These are phyloP conservation scores for Penicillium pancosmium DNA, from an alignment of 495 filamentous ascomycete genomes.

Conservation along the genomic window DNA sequence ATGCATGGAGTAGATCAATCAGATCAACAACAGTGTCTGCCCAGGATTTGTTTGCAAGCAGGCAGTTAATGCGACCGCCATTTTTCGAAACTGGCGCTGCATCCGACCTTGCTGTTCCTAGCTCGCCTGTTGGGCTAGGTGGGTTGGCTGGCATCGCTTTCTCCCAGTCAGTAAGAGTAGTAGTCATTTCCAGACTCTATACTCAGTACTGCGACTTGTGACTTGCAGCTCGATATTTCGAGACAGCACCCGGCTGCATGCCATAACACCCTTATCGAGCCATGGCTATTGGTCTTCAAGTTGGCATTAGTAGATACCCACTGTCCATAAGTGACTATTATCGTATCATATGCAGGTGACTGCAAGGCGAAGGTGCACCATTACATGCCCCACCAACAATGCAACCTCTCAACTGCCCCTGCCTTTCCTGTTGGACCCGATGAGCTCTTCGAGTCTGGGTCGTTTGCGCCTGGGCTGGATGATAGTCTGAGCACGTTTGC, in stretches of 20 bases:
- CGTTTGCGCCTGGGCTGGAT: not conserved
- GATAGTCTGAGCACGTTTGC: not conserved
- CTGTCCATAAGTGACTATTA: not conserved
- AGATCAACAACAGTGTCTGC: too few species aligned
- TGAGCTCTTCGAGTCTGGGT: not conserved
- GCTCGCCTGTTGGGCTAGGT: too few species aligned
- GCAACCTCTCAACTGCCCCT: not conserved
- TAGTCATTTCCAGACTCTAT: too few species aligned
- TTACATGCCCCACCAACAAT: not conserved
- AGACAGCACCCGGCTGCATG: too few species aligned
- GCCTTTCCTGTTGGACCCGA: not conserved
- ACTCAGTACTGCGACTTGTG: constrained; percentile 23
- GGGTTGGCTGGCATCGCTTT: too few species aligned
- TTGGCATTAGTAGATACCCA: not conserved
- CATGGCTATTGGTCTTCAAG: not conserved
- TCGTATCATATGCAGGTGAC: not conserved
- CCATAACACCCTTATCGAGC: too few species aligned
- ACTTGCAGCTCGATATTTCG: constrained; percentile 24
- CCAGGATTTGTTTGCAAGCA: too few species aligned
- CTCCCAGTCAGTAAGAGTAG: too few species aligned
- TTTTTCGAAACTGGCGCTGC: too few species aligned
- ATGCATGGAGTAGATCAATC: too few species aligned
- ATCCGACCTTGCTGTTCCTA: too few species aligned
- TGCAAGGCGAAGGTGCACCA: not conserved
- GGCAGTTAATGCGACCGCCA: too few species aligned